Evolutionary conservation across 208 protist species (phyloP).

Genomic region (Leptomonas seymouri): DNA sequence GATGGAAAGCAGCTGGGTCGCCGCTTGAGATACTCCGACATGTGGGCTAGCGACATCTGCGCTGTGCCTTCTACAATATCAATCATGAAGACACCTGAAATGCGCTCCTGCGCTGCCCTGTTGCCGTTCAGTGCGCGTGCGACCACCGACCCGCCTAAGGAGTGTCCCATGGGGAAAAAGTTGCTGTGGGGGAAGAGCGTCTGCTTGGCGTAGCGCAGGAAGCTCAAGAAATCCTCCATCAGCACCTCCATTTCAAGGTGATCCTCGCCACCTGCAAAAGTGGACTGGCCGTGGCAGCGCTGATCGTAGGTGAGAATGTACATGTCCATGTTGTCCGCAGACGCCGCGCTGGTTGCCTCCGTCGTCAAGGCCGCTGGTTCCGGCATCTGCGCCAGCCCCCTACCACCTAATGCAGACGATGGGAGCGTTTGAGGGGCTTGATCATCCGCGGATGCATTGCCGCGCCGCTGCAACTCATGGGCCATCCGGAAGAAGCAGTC

Average conservation of each 20-base stretch:
- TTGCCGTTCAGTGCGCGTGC: slow-evolving; percentile 42
- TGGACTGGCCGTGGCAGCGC: slow-evolving; percentile 88
- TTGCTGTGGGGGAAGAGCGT: slow-evolving; percentile 45
- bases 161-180: slow-evolving; percentile 86
- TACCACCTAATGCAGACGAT: not conserved
- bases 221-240: slow-evolving; percentile 59
- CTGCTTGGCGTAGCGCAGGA: slow-evolving; percentile 48
- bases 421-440: not conserved
- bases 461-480: slow-evolving; percentile 33
- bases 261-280: slow-evolving; percentile 63
- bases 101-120: slow-evolving; percentile 28
- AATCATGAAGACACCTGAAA: slow-evolving; percentile 79
- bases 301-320: slow-evolving; percentile 81
- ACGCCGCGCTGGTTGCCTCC: slow-evolving; percentile 15
- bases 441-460: not conserved
- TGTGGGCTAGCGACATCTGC: slow-evolving; percentile 75
- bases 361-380: slow-evolving; percentile 3
- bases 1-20: slow-evolving; percentile 69
- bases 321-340: slow-evolving; percentile 44
- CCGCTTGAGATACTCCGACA: slow-evolving; percentile 73
- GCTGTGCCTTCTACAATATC: slow-evolving; percentile 94
- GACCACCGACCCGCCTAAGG: slow-evolving; percentile 86
- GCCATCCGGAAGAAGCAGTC: slow-evolving; percentile 72
- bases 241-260: slow-evolving; percentile 67
- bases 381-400: not conserved